Percentiles rank a stretch among this genome's conserved stretches.
These are phyloP conservation scores for Ascochyta rabiei DNA, from an alignment of 2,329 filamentous ascomycete genomes.

Conservation along the genomic window DNA sequence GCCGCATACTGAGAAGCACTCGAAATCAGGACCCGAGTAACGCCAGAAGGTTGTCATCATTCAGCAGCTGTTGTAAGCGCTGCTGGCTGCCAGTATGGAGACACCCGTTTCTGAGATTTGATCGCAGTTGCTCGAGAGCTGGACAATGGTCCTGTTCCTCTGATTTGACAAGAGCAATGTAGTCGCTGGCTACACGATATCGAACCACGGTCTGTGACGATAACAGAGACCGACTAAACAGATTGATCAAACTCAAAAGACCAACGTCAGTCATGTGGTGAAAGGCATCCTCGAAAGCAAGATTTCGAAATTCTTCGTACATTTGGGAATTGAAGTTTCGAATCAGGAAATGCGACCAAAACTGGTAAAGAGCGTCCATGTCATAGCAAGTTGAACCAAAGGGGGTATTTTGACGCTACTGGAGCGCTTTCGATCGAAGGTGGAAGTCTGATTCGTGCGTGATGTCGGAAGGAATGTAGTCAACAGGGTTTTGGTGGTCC, in stretches of 20 bases:
- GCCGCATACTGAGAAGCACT: slow-evolving; percentile 13
- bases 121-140: slow-evolving; percentile 59
- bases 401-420: slow-evolving; percentile 54
- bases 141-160: slow-evolving; percentile 53
- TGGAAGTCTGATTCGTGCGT: slow-evolving; percentile 56
- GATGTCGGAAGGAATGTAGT: slow-evolving; percentile 52
- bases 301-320: slow-evolving; percentile 74
- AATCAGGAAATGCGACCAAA: slow-evolving; percentile 76
- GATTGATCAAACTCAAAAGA: slow-evolving; percentile 67
- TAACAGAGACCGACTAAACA: slow-evolving; percentile 65
- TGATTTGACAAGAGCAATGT: slow-evolving; percentile 59
- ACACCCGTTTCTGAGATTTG: slow-evolving; percentile 60
- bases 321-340: slow-evolving; percentile 76
- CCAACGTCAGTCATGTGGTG: slow-evolving; percentile 61
- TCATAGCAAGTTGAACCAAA: slow-evolving; percentile 58
- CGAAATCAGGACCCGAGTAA: slow-evolving; percentile 54
- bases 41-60: slow-evolving; percentile 56
- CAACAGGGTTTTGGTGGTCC: slow-evolving; percentile 52
- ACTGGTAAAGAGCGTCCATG: slow-evolving; percentile 72
- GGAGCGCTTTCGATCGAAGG: slow-evolving; percentile 57
- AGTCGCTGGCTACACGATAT: slow-evolving; percentile 60
- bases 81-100: slow-evolving; percentile 63
- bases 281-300: slow-evolving; percentile 68
- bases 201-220: slow-evolving; percentile 57
- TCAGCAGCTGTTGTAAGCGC: slow-evolving; percentile 60